Conservation (phyloP, 2,329 filamentous ascomycete genomes). For the Sporothrix brasiliensis region DNA sequence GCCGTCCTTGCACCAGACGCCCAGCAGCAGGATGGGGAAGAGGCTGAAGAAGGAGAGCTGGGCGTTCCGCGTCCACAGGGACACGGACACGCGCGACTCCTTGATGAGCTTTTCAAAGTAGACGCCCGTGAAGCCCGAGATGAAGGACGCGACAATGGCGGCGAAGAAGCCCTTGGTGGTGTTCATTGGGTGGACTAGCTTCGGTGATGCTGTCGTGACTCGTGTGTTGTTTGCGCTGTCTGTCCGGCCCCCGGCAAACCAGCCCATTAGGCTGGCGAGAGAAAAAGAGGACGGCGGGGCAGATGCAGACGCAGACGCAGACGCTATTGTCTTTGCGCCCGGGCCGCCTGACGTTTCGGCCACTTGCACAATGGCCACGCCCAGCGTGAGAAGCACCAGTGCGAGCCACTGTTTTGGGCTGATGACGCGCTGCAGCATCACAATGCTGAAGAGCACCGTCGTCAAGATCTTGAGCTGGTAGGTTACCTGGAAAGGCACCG, state of each 20-base stretch:
- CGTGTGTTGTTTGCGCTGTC: background rate
- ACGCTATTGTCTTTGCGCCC: background rate
- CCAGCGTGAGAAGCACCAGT: constrained; percentile 20
- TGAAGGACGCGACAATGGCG: constrained; percentile 18
- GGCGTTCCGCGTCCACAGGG: constrained; percentile 28
- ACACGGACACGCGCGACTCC: constrained; percentile 24
- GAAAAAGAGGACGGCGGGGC: background rate
- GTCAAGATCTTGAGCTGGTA: constrained; percentile 30
- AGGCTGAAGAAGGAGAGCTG: constrained; percentile 28
- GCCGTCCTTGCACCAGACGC: constrained; percentile 26
- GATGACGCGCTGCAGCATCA: constrained; percentile 21
- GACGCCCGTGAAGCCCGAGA: constrained; percentile 26
- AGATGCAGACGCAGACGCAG: background rate
- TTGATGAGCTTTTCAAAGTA: constrained; percentile 30
- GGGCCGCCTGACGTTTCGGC: background rate
- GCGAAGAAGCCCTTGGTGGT: constrained; percentile 25
- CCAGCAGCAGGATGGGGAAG: constrained; percentile 20
- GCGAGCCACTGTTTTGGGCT: constrained; percentile 23
- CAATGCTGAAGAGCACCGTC: constrained; percentile 26
- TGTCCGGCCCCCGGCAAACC: background rate
- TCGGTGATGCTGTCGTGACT: background rate
- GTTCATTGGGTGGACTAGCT: background rate
- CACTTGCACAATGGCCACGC: constrained; percentile 29
- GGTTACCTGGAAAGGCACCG: constrained; percentile 25
- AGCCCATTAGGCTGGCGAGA: constrained; percentile 6